Evolutionary conservation across 2,329 filamentous ascomycete genomes (phyloP), one percentile per base, ranked within the genome.

Genomic region (Ramularia endophylla): DNA sequence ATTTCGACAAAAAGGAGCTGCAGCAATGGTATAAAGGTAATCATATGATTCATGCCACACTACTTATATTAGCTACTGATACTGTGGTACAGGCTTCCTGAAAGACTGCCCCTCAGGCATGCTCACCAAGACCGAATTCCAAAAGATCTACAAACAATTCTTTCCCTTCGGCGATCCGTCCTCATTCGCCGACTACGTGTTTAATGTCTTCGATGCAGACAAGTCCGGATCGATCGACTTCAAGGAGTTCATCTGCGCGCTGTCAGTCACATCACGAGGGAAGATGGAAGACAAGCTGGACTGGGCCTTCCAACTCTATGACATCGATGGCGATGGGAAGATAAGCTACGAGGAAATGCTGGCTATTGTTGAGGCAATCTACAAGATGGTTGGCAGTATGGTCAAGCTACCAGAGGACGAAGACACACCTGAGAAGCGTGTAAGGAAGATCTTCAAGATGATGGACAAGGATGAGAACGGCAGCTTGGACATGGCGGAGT

Each of bases 1-100:
- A 97, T 69, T 98, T 98, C 63, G 92, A 98, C 70, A 95, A 95
- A 82, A 97, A 97, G 75, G 92, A 98, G 70, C 70, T 98, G 64
- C 92, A 98, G 67, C 90, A 97, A 81, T 98, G 92, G 92, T 97
- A 98, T 71, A 97, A 97, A 77, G 92, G 92, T 95, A n/a, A n/a
- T n/a, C n/a, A n/a, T n/a, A n/a, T 60, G 19, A 8, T 28, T 28
- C 27, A 28, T 9, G 27, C 8, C 27, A 28, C 9, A n/a, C n/a
- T n/a, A n/a, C n/a, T n/a, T 15, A 13, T n/a, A 25, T 7, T 27
- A 29, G 11, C 17, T 19, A 29, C 34, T 63, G 40, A 58, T 33
- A 18, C 20, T n/a, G 13, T 25, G 25, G 9, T 16, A 16, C 58
- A 95, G 90, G 90, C 51, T 97, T 98, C 72, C 77, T 97, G 48